phyloP scores from a whole-genome alignment of 2,329 filamentous ascomycete genomes.

The Lomentospora prolificans region DNA sequence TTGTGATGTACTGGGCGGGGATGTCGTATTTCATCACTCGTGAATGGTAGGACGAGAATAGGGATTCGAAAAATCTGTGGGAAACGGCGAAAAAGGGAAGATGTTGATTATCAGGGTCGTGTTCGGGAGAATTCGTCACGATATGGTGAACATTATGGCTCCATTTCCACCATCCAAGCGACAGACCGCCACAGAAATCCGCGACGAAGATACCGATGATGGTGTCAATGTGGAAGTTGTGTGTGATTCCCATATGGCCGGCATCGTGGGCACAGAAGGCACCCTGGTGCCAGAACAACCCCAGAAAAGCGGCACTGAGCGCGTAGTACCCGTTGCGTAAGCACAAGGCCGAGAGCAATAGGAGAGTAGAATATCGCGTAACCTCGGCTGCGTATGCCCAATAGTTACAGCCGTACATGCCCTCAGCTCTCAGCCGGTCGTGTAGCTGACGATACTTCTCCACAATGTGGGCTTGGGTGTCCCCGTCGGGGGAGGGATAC shows the following conservation, averaged over 20 bases:
- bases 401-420: conserved; percentile 80
- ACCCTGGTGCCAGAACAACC: conserved; percentile 86
- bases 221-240: conserved; percentile 74
- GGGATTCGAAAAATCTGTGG: conserved; percentile 63
- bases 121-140: conserved; percentile 88
- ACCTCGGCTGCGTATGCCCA: conserved; percentile 66
- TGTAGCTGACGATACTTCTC: conserved; percentile 74
- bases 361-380: conserved; percentile 49
- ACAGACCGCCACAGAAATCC: conserved; percentile 81
- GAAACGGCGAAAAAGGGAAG: conserved; percentile 83
- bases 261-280: conserved; percentile 92
- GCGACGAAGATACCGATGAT: conserved; percentile 84
- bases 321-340: conserved; percentile 57
- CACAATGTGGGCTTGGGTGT: conserved; percentile 66
- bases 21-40: conserved; percentile 69
- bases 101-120: conserved; percentile 91
- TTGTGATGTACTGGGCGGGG: conserved; percentile 58
- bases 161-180: conserved; percentile 92
- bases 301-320: conserved; percentile 64
- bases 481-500: conserved; percentile 68
- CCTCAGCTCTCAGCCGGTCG: conserved; percentile 59
- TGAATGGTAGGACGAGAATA: conserved; percentile 77
- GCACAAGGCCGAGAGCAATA: conserved; percentile 57
- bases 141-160: conserved; percentile 97
- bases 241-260: conserved; percentile 95